phyloP scores from a whole-genome alignment of 306 rosid species.

The Cajanus cajan region DNA sequence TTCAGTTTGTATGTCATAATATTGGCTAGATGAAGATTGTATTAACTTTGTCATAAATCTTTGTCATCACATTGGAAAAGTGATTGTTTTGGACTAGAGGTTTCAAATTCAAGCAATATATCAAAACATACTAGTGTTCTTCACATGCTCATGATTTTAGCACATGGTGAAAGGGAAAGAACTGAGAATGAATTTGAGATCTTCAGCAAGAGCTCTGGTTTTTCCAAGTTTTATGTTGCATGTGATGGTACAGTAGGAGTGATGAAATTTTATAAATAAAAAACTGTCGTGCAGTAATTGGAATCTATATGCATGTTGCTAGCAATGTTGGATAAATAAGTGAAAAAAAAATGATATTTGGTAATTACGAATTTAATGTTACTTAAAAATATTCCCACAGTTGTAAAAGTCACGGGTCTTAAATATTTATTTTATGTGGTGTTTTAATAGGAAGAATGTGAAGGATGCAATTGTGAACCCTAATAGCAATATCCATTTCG shows the following conservation, averaged over 20 bases:
- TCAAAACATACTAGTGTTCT: not conserved
- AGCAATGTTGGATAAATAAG: too few species aligned
- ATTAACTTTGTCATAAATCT: slow-evolving; percentile 15
- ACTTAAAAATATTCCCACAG: too few species aligned
- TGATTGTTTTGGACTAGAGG: slow-evolving; percentile 19
- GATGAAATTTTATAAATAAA: not conserved
- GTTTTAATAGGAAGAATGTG: not conserved
- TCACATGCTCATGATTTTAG: slow-evolving; percentile 23
- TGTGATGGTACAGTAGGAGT: not conserved
- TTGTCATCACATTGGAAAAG: slow-evolving; percentile 29
- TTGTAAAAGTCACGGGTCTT: not conserved
- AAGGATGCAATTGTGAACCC: slow-evolving; percentile 25
- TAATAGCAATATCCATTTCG: not conserved
- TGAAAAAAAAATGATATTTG: too few species aligned
- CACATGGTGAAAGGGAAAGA: slow-evolving; percentile 15
- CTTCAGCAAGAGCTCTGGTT: slow-evolving; percentile 21
- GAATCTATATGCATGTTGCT: too few species aligned
- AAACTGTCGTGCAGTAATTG: too few species aligned
- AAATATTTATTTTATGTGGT: not conserved
- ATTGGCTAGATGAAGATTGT: slow-evolving; percentile 25
- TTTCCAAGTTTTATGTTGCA: not conserved
- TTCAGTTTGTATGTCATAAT: slow-evolving; percentile 19
- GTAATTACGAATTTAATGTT: too few species aligned
- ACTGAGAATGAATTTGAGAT: slow-evolving; percentile 21
- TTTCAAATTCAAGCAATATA: not conserved